These are phyloP conservation scores for Umbelopsis vinacea DNA, from an alignment of 192 early-diverging fungal genomes.

Conservation along the genomic window DNA sequence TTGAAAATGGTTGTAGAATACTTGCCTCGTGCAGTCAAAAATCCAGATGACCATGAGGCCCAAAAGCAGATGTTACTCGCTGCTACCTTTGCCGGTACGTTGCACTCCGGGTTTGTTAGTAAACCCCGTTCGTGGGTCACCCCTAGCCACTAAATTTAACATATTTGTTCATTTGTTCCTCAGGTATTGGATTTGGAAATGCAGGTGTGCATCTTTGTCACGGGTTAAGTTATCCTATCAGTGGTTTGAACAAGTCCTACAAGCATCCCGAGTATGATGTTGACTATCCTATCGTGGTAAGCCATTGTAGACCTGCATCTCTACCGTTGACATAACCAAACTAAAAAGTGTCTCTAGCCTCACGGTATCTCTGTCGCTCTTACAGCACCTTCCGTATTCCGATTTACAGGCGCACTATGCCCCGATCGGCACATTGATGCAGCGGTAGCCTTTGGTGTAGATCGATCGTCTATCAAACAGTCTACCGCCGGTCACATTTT, in stretches of 20 bases:
- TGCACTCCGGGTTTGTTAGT: neutral
- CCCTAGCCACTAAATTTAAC: neutral
- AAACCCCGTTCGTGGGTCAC: neutral
- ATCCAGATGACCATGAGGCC: slow-evolving; percentile 62
- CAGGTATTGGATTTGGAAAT: slow-evolving; percentile 79
- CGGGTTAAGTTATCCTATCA: slow-evolving; percentile 86
- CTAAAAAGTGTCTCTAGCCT: slow-evolving; percentile 25
- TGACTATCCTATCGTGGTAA: slow-evolving; percentile 73
- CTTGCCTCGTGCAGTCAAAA: slow-evolving; percentile 71
- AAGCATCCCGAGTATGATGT: slow-evolving; percentile 79
- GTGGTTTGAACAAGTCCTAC: slow-evolving; percentile 83
- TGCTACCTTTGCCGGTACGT: slow-evolving; percentile 80
- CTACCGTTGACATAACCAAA: too few species aligned
- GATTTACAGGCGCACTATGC: slow-evolving; percentile 77
- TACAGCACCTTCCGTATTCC: slow-evolving; percentile 89
- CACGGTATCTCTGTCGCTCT: slow-evolving; percentile 87
- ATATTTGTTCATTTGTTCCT: neutral
- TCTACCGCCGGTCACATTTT: slow-evolving; percentile 77
- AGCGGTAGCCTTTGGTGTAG: slow-evolving; percentile 75
- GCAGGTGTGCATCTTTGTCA: slow-evolving; percentile 90
- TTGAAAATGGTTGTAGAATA: slow-evolving; percentile 82
- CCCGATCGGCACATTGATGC: slow-evolving; percentile 89
- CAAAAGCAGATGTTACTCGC: slow-evolving; percentile 89
- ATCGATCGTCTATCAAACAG: slow-evolving; percentile 63
- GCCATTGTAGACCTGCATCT: neutral